phyloP scores from a whole-genome alignment of 2,329 filamentous ascomycete genomes.

The Trematosphaeria pertusa region DNA sequence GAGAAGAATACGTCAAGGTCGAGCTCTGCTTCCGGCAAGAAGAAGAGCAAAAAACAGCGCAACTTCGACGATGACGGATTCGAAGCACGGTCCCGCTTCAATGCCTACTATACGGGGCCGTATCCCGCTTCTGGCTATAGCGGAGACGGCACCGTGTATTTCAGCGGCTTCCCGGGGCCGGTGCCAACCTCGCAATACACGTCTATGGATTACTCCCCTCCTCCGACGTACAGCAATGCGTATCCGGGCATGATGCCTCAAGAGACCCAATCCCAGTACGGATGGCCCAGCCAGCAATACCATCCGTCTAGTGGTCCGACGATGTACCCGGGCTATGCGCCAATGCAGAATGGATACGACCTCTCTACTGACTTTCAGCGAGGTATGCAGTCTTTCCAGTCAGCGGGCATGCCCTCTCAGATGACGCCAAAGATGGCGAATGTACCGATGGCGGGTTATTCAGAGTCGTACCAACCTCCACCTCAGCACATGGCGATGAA shows the following conservation, averaged over 20 bases:
- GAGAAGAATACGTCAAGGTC: slow-evolving; percentile 82
- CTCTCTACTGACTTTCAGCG: slow-evolving; percentile 55
- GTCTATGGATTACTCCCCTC: slow-evolving; percentile 37
- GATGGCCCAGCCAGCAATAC: slow-evolving; percentile 43
- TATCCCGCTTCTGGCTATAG: slow-evolving; percentile 38
- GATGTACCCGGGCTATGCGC: slow-evolving; percentile 36
- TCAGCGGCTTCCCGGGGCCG: slow-evolving; percentile 50
- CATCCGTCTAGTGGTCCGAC: slow-evolving; percentile 31
- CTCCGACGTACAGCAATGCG: slow-evolving; percentile 37
- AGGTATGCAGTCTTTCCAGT: slow-evolving; percentile 54
- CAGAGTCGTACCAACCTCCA: slow-evolving; percentile 39
- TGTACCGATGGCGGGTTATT: slow-evolving; percentile 42
- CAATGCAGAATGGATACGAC: slow-evolving; percentile 50
- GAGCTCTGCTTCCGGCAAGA: slow-evolving; percentile 84
- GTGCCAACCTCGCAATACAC: slow-evolving; percentile 38
- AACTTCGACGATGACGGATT: slow-evolving; percentile 73
- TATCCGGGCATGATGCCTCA: slow-evolving; percentile 46
- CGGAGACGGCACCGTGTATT: slow-evolving; percentile 49
- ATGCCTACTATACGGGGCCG: slow-evolving; percentile 63
- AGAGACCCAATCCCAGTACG: slow-evolving; percentile 45
- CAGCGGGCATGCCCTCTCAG: slow-evolving; percentile 40
- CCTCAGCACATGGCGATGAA: slow-evolving; percentile 37
- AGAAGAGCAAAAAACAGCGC: slow-evolving; percentile 73
- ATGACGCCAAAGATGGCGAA: slow-evolving; percentile 48
- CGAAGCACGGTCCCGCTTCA: slow-evolving; percentile 74